A percentile compares a stretch with the other conserved stretches of the same genome.
phyloP scores from a whole-genome alignment of 805 yeast species.

The Kazachstania taianensis region DNA sequence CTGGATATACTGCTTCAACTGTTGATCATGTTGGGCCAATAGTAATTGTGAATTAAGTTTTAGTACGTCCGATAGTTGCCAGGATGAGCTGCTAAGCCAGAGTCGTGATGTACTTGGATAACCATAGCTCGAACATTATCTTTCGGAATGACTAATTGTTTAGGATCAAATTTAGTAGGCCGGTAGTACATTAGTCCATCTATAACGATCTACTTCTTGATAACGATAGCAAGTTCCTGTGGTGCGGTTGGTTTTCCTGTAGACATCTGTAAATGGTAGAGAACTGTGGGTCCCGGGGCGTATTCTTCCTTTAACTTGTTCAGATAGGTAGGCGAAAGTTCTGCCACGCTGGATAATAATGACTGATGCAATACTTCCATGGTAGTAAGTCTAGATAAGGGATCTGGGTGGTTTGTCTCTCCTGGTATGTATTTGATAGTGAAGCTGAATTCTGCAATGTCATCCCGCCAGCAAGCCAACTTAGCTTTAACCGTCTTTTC shows the following conservation, averaged over 20 bases:
- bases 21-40: conserved; percentile 1
- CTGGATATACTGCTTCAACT: too few species aligned
- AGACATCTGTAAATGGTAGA: neutral
- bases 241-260: neutral
- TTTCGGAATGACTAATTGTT: neutral
- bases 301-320: neutral
- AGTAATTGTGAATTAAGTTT: neutral
- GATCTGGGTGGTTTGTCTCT: neutral
- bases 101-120: neutral
- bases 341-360: too few species aligned
- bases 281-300: neutral
- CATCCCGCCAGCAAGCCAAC: conserved; percentile 3
- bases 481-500: neutral
- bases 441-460: conserved; percentile 1
- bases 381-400: neutral
- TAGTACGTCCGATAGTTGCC: neutral
- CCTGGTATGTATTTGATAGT: conserved; percentile 1
- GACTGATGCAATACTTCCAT: neutral
- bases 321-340: neutral
- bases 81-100: conserved; percentile 1
- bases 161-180: neutral
- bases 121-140: neutral
- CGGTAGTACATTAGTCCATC: neutral
- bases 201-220: neutral
- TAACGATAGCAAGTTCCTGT: neutral